Evolutionary conservation across 345 rosid species (phyloP), one percentile per base, ranked within the genome.

Genomic region (Corchorus capsularis): DNA sequence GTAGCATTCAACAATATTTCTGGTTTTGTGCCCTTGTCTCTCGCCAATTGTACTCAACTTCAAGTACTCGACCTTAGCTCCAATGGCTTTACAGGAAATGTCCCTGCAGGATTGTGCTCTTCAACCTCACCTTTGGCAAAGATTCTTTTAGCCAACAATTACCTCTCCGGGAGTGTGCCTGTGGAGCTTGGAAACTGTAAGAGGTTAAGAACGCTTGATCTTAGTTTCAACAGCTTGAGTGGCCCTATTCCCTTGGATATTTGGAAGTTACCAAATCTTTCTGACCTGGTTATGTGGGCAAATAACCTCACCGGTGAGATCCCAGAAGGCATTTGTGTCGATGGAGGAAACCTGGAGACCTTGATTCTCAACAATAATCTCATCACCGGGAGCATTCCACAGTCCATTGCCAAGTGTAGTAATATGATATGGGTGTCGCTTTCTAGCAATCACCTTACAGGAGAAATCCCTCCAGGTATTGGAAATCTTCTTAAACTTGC

Each of bases 361-460:
- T 77, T 94, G 78, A 93, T 94, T 73, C 91, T 94, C 75, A 94
- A 94, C 89, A 94, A 93, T 87, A 94, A 94, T 82, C 84, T 85
- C 41, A 83, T 94, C 62, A 80, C 77, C 5, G 98, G 98, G 45
- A 82, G 74, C 12, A 88, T 94, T 75, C 98, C 98, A 2, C 52
- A 88, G 56, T 93, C 98, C 65, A 89, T 94, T 67, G 85, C 79
- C 35, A 86, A 37, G 47, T 94, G 98, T 85, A 90, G 91, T 53
- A 93, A 89, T 70, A 82, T 94, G 96, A 83, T 93, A 46, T 94
- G 98, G 98, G 89, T 91, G 57, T 94, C 98, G 6, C 98, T 94
- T 49, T 89, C 98, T 8, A 87, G 93, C 86, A 94, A 94, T 81
- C 79, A 67, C 12, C 82, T 95, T 5, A 79, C 85, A 0, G 99